Evolutionary conservation across 2,329 filamentous ascomycete species (phyloP), one percentile per base, ranked within the genome.

Genomic region (Pseudodiploospora longispora): DNA sequence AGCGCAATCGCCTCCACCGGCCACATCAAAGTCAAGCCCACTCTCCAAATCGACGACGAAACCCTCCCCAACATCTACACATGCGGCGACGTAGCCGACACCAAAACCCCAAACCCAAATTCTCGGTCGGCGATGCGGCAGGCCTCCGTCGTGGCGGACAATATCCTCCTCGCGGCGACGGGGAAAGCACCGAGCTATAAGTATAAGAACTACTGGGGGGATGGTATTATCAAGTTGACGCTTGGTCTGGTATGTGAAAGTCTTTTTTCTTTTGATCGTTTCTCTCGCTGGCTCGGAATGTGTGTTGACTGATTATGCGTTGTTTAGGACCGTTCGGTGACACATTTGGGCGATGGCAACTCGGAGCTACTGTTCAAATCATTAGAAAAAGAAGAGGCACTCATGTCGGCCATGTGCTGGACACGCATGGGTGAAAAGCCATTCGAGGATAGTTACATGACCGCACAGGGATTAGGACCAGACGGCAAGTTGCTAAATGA

Each of bases 61-160:
- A 46, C 49, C 0, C 63, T 72, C 6, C 65, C 69, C 2, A 71
- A 78, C 47, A 66, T 84, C 2, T 85, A 80, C 52, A 75, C 74
- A 1, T 72, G 78, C n/a, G 82, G 82, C 12, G 81, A 85, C 49
- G 76, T 85, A 4, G 72, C 78, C 4, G 74, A 76, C 28, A 71
- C 70, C 1, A 48, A 59, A 8, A 66, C 68, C 1, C 64, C 65
- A 0, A 59, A 64, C 32, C 72, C 72, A 5, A 81, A 80, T 54
- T 76, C 72, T 0, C 67, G 78, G 7, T 70, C 76, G 0, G 76
- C 75, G 0, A 65, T 66, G 37, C 63, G 67, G 8, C 80, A 84
- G 53, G 75, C 72, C 3, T 62, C 65, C 30, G 53, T 76, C 4
- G 77, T 71, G 0, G 70, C 70, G 2, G 67, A 71, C 34, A 84